Conservation (phyloP, 768 basidiomycete genomes). For the Collybia mongolica region DNA sequence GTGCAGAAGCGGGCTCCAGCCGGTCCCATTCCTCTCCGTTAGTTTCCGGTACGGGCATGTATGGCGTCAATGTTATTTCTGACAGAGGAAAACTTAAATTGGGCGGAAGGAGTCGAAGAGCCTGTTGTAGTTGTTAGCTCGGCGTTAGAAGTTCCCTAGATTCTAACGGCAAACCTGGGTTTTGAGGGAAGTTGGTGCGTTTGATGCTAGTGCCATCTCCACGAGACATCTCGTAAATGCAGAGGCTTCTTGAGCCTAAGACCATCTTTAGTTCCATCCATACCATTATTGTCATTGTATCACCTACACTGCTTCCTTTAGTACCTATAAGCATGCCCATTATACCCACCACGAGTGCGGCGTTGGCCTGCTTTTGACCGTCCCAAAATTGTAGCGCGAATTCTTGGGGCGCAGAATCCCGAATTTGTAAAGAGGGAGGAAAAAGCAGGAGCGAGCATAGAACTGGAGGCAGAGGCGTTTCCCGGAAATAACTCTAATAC, state of each 20-base stretch:
- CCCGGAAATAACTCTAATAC: conserved; percentile 90
- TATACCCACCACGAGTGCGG: conserved; percentile 74
- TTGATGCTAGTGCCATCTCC: conserved; percentile 90
- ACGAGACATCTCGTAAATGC: conserved; percentile 75
- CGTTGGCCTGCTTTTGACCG: conserved; percentile 82
- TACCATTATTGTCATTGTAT: conserved; percentile 1
- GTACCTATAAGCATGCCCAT: conserved; percentile 83
- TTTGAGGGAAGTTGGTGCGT: conserved; percentile 86
- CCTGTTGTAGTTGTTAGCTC: conserved; percentile 25
- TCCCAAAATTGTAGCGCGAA: conserved; percentile 98
- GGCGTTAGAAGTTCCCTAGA: neutral
- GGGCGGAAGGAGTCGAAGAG: conserved; percentile 44
- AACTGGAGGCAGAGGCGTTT: conserved; percentile 71
- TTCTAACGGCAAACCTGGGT: conserved; percentile 61
- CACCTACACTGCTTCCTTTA: conserved; percentile 62
- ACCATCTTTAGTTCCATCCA: neutral
- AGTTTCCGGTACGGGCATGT: conserved; percentile 77
- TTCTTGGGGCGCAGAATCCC: conserved; percentile 71
- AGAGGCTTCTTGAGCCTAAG: conserved; percentile 54
- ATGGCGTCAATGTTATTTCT: conserved; percentile 66
- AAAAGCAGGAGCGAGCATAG: conserved; percentile 71
- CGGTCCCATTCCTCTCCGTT: conserved; percentile 94
- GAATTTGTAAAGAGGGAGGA: conserved; percentile 58
- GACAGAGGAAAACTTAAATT: conserved; percentile 62
- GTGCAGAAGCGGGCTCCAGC: conserved; percentile 73